These are phyloP conservation scores for Sabuloglossum arenarium DNA, from an alignment of 495 filamentous ascomycete genomes.

Conservation along the genomic window DNA sequence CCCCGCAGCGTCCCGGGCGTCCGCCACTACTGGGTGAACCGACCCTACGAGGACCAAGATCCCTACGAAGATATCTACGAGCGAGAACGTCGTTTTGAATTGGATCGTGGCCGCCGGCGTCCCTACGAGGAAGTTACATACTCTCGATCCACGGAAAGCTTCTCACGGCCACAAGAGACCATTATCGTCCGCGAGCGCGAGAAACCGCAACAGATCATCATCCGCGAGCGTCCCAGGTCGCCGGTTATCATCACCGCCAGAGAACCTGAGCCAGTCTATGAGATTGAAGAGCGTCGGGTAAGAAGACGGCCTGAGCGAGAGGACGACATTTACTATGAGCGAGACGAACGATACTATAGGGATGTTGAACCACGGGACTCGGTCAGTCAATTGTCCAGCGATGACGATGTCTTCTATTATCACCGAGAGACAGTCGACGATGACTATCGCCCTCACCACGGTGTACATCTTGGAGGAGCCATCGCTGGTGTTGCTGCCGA, in stretches of 20 bases:
- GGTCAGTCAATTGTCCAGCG: slow-evolving; percentile 14
- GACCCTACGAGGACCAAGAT: slow-evolving; percentile 22
- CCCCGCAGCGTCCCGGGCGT: slow-evolving; percentile 21
- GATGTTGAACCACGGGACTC: slow-evolving; percentile 16
- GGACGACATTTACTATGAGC: slow-evolving; percentile 27
- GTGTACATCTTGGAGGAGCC: slow-evolving; percentile 70
- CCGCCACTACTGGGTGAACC: slow-evolving; percentile 31
- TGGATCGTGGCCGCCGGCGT: slow-evolving; percentile 12
- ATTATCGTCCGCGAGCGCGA: slow-evolving; percentile 53
- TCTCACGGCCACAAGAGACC: slow-evolving; percentile 32
- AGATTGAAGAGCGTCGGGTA: slow-evolving; percentile 26
- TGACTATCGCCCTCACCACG: slow-evolving; percentile 34
- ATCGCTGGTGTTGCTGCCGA: slow-evolving; percentile 58
- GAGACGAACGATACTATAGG: slow-evolving; percentile 37
- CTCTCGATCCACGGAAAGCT: slow-evolving; percentile 48
- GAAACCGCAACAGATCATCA: slow-evolving; percentile 43
- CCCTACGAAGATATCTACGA: slow-evolving; percentile 18
- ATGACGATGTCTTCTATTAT: slow-evolving; percentile 11
- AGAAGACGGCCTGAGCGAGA: slow-evolving; percentile 24
- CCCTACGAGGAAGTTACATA: slow-evolving; percentile 27
- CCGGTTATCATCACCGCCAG: slow-evolving; percentile 39
- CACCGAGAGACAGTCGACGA: slow-evolving; percentile 11
- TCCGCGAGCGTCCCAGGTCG: slow-evolving; percentile 52
- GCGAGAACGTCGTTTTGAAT: not conserved
- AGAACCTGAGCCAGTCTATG: slow-evolving; percentile 42